A percentile compares a stretch with the other conserved stretches of the same genome.
Evolutionary conservation across 2,329 filamentous ascomycete genomes (phyloP).

Genomic region (Piedraia hortae): DNA sequence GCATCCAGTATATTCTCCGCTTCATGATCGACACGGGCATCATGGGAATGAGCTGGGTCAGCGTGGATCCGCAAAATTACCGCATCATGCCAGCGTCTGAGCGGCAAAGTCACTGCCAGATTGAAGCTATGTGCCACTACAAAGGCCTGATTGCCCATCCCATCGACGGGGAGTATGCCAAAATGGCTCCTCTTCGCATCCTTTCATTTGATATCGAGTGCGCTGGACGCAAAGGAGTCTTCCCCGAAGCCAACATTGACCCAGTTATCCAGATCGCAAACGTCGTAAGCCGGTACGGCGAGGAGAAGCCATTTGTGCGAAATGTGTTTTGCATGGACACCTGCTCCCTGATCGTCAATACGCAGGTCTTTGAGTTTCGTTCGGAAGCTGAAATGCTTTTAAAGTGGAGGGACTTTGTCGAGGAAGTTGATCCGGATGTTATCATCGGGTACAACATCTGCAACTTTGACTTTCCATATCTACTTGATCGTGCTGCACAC

Average conservation of each 20-base stretch:
- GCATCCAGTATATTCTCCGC: conserved; percentile 73
- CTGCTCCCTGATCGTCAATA: conserved; percentile 82
- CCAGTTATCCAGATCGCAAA: conserved; percentile 97
- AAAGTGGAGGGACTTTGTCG: conserved; percentile 69
- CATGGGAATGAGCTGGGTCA: conserved; percentile 91
- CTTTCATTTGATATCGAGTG: conserved; percentile 98
- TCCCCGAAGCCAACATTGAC: conserved; percentile 74
- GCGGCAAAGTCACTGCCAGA: conserved; percentile 79
- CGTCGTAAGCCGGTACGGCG: conserved; percentile 78
- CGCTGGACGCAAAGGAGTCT: conserved; percentile 87
- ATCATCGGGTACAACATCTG: conserved; percentile 97
- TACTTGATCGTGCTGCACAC: conserved; percentile 64
- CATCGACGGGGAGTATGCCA: conserved; percentile 82
- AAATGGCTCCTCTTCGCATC: conserved; percentile 82
- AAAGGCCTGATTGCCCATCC: conserved; percentile 62
- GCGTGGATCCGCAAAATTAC: conserved; percentile 50
- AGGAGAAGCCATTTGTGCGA: conserved; percentile 79
- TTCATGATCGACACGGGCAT: conserved; percentile 98
- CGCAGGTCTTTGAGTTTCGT: conserved; percentile 62
- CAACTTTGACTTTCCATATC: conserved; percentile 96
- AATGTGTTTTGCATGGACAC: conserved; percentile 92
- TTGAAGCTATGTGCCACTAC: conserved; percentile 70
- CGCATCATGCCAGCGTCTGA: conserved; percentile 35
- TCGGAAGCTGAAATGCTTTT: conserved; percentile 74
- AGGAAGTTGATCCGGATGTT: conserved; percentile 80